Base-by-base conservation (phyloP, 495 filamentous ascomycete species). In the Podospora tetraspora region DNA sequence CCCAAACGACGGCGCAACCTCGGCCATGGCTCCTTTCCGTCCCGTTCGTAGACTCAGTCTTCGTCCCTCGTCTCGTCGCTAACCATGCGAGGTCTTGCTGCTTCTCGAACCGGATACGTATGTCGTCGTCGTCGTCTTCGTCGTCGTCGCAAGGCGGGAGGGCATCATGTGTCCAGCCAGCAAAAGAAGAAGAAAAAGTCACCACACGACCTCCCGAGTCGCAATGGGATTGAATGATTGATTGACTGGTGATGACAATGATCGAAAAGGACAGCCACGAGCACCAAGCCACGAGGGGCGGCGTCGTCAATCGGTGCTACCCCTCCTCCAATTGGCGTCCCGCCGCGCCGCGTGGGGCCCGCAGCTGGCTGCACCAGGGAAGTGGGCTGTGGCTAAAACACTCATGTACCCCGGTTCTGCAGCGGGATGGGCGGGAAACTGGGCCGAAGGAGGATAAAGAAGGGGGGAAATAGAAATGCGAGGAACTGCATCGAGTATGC, bases 1-100 rank as follows among this genome's bases (percentile, higher is more conserved):
- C 77, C 94, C 94, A 76, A 97, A 96, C 62, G 90, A 89, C 68
- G 92, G 90, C 79, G 85, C 85, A 71, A 85, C 85, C 70, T 91
- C 89, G 72, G 86, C 89, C 91, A 94, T 94, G 76, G 37, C 70
- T 70, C 61, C 60, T 61, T 60, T 52, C 43, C 43, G 43, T 52
- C 43, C 43, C 68, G 68, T 62, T 34, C 68, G 67, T 61, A 63
- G 62, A 56, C 57, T 30, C 43, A 19, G 67, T 52, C 30, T 62
- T 30, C 5, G 19, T 62, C 61, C 9, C 24, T 25, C 12, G 23
- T 25, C 27, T 61, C 63, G 57, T 43, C 10, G 62, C 59, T 74
- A 72, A 69, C 65, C 77, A 79, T 79, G 70, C 68, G 74, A 34
- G 60, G 32, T 27, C 23, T 52, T 19, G 37, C 1, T 43, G 16